phyloP scores from a whole-genome alignment of 148 eudicot genomes.

The Amaranthus hypochondriacus region DNA sequence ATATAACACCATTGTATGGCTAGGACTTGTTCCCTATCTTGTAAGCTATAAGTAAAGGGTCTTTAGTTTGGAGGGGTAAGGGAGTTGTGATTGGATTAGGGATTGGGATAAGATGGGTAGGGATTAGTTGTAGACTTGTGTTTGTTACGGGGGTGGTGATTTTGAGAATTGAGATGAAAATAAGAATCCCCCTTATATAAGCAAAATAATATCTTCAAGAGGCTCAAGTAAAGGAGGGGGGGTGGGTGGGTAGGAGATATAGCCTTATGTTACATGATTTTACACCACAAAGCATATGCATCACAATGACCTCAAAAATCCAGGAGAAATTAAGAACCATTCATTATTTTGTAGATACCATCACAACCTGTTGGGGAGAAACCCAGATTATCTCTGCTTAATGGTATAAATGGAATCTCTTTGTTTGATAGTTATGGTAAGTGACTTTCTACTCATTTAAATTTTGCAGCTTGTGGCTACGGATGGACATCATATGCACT shows the following conservation, averaged over 20 bases:
- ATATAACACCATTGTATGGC: too few species aligned
- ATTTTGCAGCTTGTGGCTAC: constrained; percentile 28
- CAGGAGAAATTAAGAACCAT: neutral
- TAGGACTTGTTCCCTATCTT: too few species aligned
- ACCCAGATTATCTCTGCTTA: neutral
- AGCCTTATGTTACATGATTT: neutral
- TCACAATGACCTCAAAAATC: neutral
- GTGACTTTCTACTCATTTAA: neutral
- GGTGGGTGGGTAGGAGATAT: neutral
- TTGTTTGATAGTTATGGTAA: neutral
- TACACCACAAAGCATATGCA: neutral
- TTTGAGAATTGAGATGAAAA: too few species aligned
- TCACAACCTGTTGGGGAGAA: neutral
- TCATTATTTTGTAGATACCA: neutral
- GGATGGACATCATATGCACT: constrained; percentile 19
- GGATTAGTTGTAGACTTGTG: too few species aligned
- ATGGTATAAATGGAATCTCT: neutral
- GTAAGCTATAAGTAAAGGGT: too few species aligned
- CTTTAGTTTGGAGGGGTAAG: too few species aligned
- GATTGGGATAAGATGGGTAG: too few species aligned
- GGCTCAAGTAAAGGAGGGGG: too few species aligned
- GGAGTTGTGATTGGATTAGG: too few species aligned
- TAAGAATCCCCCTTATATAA: too few species aligned
- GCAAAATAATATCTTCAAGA: too few species aligned
- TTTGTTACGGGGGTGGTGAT: too few species aligned